These are phyloP conservation scores for Boletus sp. DNA, from an alignment of 768 basidiomycete species.

Conservation along the genomic window DNA sequence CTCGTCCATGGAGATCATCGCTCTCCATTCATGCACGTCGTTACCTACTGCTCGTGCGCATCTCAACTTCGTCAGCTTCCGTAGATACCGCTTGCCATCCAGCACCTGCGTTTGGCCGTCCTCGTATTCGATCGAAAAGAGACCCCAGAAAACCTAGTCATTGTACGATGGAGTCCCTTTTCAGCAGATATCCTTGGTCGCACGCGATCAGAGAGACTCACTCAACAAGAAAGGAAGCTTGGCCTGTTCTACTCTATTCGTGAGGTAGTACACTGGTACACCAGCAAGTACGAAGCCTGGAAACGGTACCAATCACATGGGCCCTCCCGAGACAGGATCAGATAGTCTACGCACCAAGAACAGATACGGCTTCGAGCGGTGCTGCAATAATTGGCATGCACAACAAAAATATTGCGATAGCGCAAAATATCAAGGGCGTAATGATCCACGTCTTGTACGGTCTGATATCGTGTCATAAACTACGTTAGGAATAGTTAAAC, in stretches of 20 bases:
- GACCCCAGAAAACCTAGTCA: conserved; percentile 41
- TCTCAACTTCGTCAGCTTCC: conserved; percentile 66
- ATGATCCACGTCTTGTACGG: conserved; percentile 92
- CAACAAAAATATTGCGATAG: conserved; percentile 58
- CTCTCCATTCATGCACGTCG: background rate
- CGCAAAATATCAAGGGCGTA: conserved; percentile 89
- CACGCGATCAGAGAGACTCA: conserved; percentile 29
- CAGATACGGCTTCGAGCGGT: conserved; percentile 82
- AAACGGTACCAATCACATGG: background rate
- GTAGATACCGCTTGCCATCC: conserved; percentile 83
- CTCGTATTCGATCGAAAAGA: conserved; percentile 46
- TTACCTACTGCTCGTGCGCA: conserved; percentile 20
- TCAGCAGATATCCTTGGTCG: conserved; percentile 1
- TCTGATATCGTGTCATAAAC: conserved; percentile 37
- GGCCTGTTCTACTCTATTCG: conserved; percentile 50
- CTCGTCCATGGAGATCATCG: background rate
- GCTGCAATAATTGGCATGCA: conserved; percentile 95
- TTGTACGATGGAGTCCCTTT: background rate
- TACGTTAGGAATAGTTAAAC: background rate
- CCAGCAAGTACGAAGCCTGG: conserved; percentile 77
- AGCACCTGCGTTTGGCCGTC: conserved; percentile 50
- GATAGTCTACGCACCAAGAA: conserved; percentile 58
- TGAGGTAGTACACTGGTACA: conserved; percentile 80
- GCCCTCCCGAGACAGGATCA: background rate
- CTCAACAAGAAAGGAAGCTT: conserved; percentile 32